A percentile compares a stretch with the other conserved stretches of the same genome.
These are phyloP conservation scores for Rhodotorula paludigena DNA, from an alignment of 768 basidiomycete species.

Conservation along the genomic window DNA sequence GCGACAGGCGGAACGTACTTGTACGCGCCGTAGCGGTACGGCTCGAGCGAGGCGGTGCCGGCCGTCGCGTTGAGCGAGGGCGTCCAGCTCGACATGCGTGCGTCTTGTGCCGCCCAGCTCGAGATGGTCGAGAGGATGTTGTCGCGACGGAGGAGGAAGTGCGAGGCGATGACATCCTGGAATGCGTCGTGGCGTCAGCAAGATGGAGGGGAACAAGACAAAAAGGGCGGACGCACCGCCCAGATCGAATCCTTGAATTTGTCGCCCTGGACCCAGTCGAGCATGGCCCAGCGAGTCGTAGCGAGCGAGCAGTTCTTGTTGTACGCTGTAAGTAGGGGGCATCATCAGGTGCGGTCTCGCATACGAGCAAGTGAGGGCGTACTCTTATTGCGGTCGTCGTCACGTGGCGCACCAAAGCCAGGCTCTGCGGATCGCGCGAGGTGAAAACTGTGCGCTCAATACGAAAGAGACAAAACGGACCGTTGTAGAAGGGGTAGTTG, in stretches of 20 bases:
- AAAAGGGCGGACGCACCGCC: slow-evolving; percentile 49
- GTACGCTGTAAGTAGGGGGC: slow-evolving; percentile 46
- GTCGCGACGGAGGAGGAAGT: slow-evolving; percentile 49
- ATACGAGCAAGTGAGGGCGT: no score
- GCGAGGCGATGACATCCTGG: slow-evolving; percentile 56
- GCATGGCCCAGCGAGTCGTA: slow-evolving; percentile 56
- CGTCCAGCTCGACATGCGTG: slow-evolving; percentile 10
- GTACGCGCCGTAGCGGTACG: neutral
- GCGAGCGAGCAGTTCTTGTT: slow-evolving; percentile 52
- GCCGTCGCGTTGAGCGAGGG: slow-evolving; percentile 1
- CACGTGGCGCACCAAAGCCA: slow-evolving; percentile 36
- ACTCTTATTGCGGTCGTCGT: slow-evolving; percentile 13
- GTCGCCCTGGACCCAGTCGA: slow-evolving; percentile 54
- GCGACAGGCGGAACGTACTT: neutral
- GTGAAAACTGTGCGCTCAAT: no score
- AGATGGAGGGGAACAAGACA: neutral
- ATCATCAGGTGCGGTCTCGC: neutral
- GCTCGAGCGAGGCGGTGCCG: slow-evolving; percentile 4
- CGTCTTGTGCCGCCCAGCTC: neutral
- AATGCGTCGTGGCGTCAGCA: neutral
- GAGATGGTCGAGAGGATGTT: neutral
- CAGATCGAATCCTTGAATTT: slow-evolving; percentile 52
- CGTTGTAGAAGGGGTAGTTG: slow-evolving; percentile 56
- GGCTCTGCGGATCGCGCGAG: slow-evolving; percentile 45
- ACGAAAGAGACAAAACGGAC: neutral